A percentile compares a stretch with the other conserved stretches of the same genome.
Conservation (phyloP, 441 rosid genomes). For the Dalechampia spathulata region DNA sequence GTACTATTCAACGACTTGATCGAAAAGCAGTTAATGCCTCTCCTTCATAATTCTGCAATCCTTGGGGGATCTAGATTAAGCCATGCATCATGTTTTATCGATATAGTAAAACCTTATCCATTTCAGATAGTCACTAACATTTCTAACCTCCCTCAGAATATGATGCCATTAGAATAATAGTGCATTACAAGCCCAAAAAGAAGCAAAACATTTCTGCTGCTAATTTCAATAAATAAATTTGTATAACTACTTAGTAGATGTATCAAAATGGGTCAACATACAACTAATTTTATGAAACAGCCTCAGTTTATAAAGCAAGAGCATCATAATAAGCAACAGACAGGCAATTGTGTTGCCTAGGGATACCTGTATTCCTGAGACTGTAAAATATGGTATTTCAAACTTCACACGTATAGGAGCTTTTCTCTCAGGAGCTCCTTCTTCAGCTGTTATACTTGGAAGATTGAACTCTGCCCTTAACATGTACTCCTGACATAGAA, state of each 20-base stretch:
- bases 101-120: too few species aligned
- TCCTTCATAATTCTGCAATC: too few species aligned
- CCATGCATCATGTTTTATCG: too few species aligned
- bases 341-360: neutral
- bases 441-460: slow-evolving; percentile 95
- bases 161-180: neutral
- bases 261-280: too few species aligned
- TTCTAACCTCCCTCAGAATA: too few species aligned
- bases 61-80: too few species aligned
- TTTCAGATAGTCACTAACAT: too few species aligned
- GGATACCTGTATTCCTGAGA: slow-evolving; percentile 34
- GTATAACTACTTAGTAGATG: neutral
- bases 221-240: neutral
- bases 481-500: slow-evolving; percentile 42
- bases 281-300: too few species aligned
- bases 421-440: slow-evolving; percentile 80
- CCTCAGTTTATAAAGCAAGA: too few species aligned
- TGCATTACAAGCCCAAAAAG: neutral
- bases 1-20: neutral
- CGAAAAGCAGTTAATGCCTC: neutral
- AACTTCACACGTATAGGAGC: slow-evolving; percentile 98
- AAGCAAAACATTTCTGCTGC: too few species aligned
- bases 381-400: slow-evolving; percentile 97
- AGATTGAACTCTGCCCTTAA: slow-evolving; percentile 95
- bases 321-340: slow-evolving; percentile 5